A percentile compares a stretch with the other conserved stretches of the same genome.
These are phyloP conservation scores for Calonectria multiphialidica DNA, from an alignment of 2,329 filamentous ascomycete species.

Conservation along the genomic window DNA sequence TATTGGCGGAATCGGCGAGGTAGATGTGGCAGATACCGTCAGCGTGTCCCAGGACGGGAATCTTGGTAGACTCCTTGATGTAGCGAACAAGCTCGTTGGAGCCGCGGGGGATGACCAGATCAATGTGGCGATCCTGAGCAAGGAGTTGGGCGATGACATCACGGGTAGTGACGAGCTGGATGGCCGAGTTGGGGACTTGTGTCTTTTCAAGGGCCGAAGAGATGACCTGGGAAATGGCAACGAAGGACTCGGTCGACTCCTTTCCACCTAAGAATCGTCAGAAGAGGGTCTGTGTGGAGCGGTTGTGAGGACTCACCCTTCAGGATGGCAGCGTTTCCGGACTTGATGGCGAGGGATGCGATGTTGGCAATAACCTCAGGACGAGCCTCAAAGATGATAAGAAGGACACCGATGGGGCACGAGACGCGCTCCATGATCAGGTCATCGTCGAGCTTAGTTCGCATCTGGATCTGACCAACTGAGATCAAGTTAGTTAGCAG, in stretches of 20 bases:
- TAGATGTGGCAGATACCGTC: conserved; percentile 93
- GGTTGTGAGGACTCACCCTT: conserved; percentile 73
- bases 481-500: conserved; percentile 4
- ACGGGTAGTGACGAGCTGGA: conserved; percentile 94
- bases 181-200: conserved; percentile 83
- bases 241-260: conserved; percentile 95
- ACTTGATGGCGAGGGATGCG: conserved; percentile 94
- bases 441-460: conserved; percentile 87
- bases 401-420: conserved; percentile 95
- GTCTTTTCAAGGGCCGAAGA: conserved; percentile 80
- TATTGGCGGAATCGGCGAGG: conserved; percentile 82
- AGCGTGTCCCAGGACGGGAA: conserved; percentile 95
- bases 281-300: neutral
- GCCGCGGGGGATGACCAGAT: conserved; percentile 93
- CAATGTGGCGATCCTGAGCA: conserved; percentile 86
- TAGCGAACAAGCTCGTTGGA: conserved; percentile 91
- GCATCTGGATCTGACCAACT: conserved; percentile 88
- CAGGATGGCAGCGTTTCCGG: conserved; percentile 94
- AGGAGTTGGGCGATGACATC: conserved; percentile 93
- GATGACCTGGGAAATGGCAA: conserved; percentile 89
- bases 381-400: conserved; percentile 98
- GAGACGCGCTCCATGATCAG: conserved; percentile 88
- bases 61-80: conserved; percentile 91
- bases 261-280: conserved; percentile 75
- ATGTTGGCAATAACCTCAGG: conserved; percentile 99